Conservation (phyloP, 106 monocot genomes). For the Chionographis japonica region DNA sequence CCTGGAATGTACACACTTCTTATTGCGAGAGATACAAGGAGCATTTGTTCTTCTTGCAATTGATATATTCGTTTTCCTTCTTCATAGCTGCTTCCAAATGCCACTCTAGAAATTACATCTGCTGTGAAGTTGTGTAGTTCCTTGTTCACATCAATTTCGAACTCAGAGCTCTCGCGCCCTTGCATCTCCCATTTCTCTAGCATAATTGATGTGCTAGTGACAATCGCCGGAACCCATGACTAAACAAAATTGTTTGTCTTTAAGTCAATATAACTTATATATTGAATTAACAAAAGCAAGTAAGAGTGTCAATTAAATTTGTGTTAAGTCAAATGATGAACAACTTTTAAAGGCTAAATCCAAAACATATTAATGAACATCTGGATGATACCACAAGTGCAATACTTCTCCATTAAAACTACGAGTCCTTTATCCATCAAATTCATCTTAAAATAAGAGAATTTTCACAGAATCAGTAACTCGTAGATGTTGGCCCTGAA, state of each 20-base stretch:
- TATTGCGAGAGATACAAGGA: conserved; percentile 57
- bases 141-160: conserved; percentile 71
- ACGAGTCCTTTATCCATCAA: too few relatives aligned
- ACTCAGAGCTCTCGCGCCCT: conserved; percentile 16
- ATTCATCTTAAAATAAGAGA: too few relatives aligned
- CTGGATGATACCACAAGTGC: too few relatives aligned
- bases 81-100: conserved; percentile 77
- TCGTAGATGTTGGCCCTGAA: too few relatives aligned
- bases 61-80: conserved; percentile 65
- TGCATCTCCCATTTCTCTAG: conserved; percentile 50
- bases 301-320: too few relatives aligned
- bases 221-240: conserved; percentile 73
- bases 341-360: too few relatives aligned
- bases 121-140: conserved; percentile 59
- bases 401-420: too few relatives aligned
- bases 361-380: too few relatives aligned
- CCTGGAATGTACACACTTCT: conserved; percentile 70
- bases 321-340: too few relatives aligned
- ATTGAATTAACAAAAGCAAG: neutral
- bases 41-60: conserved; percentile 70
- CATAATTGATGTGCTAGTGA: conserved; percentile 31
- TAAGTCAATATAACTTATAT: neutral
- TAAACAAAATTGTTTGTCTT: conserved; percentile 17
- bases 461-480: too few relatives aligned
- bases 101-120: conserved; percentile 65